A percentile compares a stretch with the other conserved stretches of the same genome.
phyloP scores from a whole-genome alignment of 2,329 filamentous ascomycete genomes.

The Paecilomyces variotii region DNA sequence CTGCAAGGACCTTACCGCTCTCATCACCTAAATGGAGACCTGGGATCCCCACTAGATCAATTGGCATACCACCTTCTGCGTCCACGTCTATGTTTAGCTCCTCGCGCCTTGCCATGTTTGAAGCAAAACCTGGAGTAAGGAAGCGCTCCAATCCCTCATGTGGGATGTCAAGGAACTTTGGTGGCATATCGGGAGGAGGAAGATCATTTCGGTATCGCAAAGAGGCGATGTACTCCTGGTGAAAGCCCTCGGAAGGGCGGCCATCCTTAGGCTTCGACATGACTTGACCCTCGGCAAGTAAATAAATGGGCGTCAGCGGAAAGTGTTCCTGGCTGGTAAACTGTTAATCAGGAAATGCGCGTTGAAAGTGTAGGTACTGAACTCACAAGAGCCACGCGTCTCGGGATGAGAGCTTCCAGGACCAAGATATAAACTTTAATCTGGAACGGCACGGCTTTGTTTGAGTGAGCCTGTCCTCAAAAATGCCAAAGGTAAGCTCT shows the following conservation, averaged over 20 bases:
- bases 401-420: conserved; percentile 5
- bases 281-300: neutral
- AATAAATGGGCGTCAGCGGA: neutral
- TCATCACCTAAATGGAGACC: conserved; percentile 94
- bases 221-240: conserved; percentile 96
- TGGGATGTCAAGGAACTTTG: conserved; percentile 94
- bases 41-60: conserved; percentile 90
- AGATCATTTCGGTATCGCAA: conserved; percentile 94
- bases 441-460: neutral
- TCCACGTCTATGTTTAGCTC: conserved; percentile 94
- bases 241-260: conserved; percentile 43
- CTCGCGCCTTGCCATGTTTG: conserved; percentile 80
- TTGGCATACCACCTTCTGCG: conserved; percentile 94
- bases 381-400: conserved; percentile 9
- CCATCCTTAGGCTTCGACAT: conserved; percentile 36
- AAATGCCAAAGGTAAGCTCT: neutral
- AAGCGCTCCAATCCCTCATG: conserved; percentile 89
- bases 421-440: conserved; percentile 2
- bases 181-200: conserved; percentile 85
- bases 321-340: neutral
- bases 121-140: conserved; percentile 82
- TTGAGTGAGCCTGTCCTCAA: conserved; percentile 7
- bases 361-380: neutral
- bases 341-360: neutral
- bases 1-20: conserved; percentile 56